Base-by-base conservation (phyloP, 164 flowering plant species). In the Saururus chinensis region DNA sequence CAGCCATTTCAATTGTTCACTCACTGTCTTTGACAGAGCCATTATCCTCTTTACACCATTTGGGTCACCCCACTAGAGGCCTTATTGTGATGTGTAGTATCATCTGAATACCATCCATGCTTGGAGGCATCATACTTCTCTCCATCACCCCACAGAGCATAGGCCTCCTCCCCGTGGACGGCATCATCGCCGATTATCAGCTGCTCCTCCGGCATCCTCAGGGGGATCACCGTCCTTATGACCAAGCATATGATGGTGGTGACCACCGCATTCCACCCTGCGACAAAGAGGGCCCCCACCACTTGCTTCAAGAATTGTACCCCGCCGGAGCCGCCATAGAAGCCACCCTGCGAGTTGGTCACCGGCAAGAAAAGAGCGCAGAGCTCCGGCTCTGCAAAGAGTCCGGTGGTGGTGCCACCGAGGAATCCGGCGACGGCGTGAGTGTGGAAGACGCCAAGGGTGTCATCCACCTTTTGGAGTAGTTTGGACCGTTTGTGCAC, bases 391-490 rank as follows among this genome's bases (percentile, higher is more conserved):
- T 78, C 71, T 0, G 79, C 79, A 19, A 78, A 74, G 12, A 76
- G 63, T 10, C 86, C 86, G 21, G 86, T 78, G 25, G 65, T 56
- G 24, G 60, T 8, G 35, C 86, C 83, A 5, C 86, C 86, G 25
- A 80, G 68, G 30, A 72, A 67, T 21, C 83, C 83, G 13, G 83
- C 86, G 5, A 82, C 80, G 4, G 83, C 83, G 57, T 81, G 83
- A 24, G 85, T 81, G 77, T 81, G 85, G 68, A 81, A 75, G 53
- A 81, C 83, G 4, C 80, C 85, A 40, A 82, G 75, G 0, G 86
- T 80, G 76, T 82, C 86, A 56, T 82, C 86, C 8, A 82, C 70
- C 23, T 72, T 67, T 51, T 76, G 83, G 24, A 82, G 76, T 19
- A 78, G 52, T 17, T 65, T 56, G 68, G 75, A 80, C 19, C 68